A percentile compares a stretch with the other conserved stretches of the same genome.
phyloP scores from a whole-genome alignment of 208 protist genomes.

The Leishmania turanica region DNA sequence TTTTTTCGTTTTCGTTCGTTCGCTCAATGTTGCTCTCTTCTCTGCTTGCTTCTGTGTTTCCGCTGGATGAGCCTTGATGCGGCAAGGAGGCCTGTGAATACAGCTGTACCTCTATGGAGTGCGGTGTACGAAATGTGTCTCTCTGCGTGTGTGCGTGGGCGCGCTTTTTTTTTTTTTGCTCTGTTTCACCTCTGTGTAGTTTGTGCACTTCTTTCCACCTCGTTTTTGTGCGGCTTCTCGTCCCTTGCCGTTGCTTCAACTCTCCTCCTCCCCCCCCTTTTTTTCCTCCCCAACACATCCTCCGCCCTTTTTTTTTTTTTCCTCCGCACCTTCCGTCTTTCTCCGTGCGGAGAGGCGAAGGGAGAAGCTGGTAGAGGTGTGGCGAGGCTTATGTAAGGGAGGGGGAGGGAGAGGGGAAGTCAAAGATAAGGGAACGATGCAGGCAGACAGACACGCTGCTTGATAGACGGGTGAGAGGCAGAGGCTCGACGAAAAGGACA shows the following conservation, averaged over 20 bases:
- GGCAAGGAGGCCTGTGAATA: neutral
- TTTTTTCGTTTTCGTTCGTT: neutral
- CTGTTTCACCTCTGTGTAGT: conserved; percentile 3
- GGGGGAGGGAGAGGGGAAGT: neutral
- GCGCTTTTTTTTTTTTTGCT: conserved; percentile 1
- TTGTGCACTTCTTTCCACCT: neutral
- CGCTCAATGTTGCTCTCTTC: neutral
- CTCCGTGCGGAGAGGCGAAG: neutral
- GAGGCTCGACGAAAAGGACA: neutral
- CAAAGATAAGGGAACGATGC: neutral
- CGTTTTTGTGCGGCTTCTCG: no score
- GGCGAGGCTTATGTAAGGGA: neutral
- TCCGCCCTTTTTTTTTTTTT: neutral
- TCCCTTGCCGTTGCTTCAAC: neutral
- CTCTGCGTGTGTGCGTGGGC: neutral
- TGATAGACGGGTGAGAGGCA: neutral
- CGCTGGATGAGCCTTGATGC: neutral
- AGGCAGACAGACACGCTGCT: neutral
- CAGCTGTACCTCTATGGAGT: neutral
- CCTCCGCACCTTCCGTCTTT: neutral
- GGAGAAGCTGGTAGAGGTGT: neutral
- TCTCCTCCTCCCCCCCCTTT: neutral
- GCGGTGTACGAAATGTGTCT: neutral
- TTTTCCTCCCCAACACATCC: neutral
- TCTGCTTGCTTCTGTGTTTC: neutral